These are phyloP conservation scores for Aspergillus ruber DNA, from an alignment of 2,329 filamentous ascomycete species.

Conservation along the genomic window DNA sequence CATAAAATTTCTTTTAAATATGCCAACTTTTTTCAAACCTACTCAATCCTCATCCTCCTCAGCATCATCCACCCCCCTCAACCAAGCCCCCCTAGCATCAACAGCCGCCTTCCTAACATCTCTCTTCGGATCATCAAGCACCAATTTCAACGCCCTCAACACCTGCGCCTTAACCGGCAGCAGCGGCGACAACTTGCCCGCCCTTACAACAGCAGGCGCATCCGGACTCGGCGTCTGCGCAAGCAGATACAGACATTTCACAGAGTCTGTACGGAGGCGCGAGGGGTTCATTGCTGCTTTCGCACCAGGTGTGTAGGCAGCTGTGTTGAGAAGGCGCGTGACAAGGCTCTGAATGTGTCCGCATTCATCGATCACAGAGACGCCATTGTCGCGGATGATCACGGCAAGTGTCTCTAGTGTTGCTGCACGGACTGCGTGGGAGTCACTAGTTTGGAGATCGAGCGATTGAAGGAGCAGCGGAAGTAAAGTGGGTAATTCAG, in stretches of 20 bases:
- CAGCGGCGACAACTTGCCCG: conserved; percentile 38
- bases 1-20: background rate
- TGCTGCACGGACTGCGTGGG: conserved; percentile 51
- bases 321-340: conserved; percentile 48
- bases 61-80: conserved; percentile 52
- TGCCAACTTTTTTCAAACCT: background rate
- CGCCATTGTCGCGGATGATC: conserved; percentile 53
- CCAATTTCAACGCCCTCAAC: conserved; percentile 47
- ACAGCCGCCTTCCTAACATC: conserved; percentile 58
- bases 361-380: conserved; percentile 42
- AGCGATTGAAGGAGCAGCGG: conserved; percentile 59
- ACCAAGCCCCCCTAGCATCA: conserved; percentile 55
- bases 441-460: conserved; percentile 44
- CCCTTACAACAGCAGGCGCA: conserved; percentile 18
- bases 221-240: conserved; percentile 22
- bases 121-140: conserved; percentile 58
- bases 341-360: conserved; percentile 55
- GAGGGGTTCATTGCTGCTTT: conserved; percentile 16
- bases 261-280: conserved; percentile 28
- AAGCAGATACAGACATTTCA: conserved; percentile 34
- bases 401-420: conserved; percentile 55
- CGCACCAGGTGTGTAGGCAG: conserved; percentile 19
- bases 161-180: conserved; percentile 53
- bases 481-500: conserved; percentile 51
- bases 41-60: conserved; percentile 49